These are phyloP conservation scores for Fragilariopsis cylindrus DNA, from an alignment of 108 stramenopile species.

Conservation along the genomic window DNA sequence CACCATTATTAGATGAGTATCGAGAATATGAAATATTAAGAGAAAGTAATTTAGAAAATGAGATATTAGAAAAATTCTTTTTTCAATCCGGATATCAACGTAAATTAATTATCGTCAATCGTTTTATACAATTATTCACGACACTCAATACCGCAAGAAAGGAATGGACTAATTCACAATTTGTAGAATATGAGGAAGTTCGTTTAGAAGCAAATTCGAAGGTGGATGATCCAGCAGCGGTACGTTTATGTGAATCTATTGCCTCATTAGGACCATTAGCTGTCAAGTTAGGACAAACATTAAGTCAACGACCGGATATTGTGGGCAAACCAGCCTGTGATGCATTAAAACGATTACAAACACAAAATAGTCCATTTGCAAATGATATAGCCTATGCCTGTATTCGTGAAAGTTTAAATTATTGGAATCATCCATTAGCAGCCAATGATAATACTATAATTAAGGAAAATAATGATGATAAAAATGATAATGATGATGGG, in stretches of 20 bases:
- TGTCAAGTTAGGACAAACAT: slow-evolving; percentile 76
- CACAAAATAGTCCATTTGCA: slow-evolving; percentile 67
- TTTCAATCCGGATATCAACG: slow-evolving; percentile 2
- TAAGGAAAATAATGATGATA: background rate
- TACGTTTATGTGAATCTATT: background rate
- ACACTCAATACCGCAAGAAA: background rate
- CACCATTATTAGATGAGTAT: background rate
- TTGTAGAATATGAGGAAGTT: background rate
- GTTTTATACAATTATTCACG: background rate
- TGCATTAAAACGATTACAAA: slow-evolving; percentile 40
- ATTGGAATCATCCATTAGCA: slow-evolving; percentile 55
- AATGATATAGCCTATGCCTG: slow-evolving; percentile 70
- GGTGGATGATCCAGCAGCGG: background rate
- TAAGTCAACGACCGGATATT: slow-evolving; percentile 85
- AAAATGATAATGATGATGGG: background rate
- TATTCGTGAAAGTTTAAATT: slow-evolving; percentile 54
- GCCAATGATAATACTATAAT: slow-evolving; percentile 29
- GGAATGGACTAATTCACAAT: background rate
- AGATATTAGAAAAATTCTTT: background rate
- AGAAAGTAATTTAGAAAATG: background rate
- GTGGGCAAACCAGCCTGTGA: slow-evolving; percentile 69
- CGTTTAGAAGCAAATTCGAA: background rate
- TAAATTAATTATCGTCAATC: background rate
- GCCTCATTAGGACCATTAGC: slow-evolving; percentile 54
- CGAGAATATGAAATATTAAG: background rate